Evolutionary conservation across 192 early-diverging fungal genomes (phyloP).

Genomic region (Backusella luteola): DNA sequence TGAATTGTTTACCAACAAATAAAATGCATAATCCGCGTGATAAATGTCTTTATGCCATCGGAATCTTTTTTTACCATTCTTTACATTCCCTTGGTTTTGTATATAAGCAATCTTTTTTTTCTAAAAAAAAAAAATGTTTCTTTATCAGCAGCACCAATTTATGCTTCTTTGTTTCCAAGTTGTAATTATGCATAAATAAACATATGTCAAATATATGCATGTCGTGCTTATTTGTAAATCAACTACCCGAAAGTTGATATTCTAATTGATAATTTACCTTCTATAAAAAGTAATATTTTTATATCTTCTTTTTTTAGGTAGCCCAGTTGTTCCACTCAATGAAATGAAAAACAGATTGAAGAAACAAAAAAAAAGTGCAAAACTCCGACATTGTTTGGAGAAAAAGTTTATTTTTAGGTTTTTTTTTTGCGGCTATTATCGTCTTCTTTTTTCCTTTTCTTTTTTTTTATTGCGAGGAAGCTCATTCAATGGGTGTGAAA

Average conservation of each 20-base stretch:
- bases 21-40: background rate
- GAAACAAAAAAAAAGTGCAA: background rate
- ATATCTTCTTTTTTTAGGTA: background rate
- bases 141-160: background rate
- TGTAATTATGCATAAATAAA: too few relatives aligned
- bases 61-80: background rate
- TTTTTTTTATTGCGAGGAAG: background rate
- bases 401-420: background rate
- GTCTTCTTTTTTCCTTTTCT: background rate
- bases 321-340: too few relatives aligned
- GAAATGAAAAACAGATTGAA: too few relatives aligned
- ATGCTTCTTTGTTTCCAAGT: background rate
- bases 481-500: background rate
- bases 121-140: background rate
- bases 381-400: background rate
- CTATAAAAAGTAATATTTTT: background rate
- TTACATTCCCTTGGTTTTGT: background rate
- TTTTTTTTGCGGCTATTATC: background rate
- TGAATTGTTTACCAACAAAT: background rate
- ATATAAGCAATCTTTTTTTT: background rate
- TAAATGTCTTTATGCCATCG: background rate
- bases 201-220: background rate
- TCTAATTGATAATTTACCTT: background rate
- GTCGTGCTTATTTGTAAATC: background rate
- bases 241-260: background rate